These are phyloP conservation scores for Lavandula angustifolia DNA, from an alignment of 257 asterid species.

Conservation along the genomic window DNA sequence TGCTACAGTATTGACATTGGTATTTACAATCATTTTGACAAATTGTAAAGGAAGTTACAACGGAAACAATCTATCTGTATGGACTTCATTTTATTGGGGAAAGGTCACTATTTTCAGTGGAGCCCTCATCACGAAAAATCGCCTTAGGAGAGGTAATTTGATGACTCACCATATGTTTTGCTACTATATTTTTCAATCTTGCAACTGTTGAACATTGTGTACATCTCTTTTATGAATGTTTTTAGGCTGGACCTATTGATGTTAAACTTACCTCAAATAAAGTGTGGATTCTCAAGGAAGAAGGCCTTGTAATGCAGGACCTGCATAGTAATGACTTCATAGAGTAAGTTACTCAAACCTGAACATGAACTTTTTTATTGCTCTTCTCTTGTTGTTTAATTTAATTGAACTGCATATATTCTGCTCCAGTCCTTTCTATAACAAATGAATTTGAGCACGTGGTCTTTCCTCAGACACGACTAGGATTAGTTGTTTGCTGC, in stretches of 20 bases:
- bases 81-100: slow-evolving; percentile 62
- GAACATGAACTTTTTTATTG: neutral
- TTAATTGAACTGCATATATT: slow-evolving; percentile 1
- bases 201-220: slow-evolving; percentile 14
- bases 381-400: slow-evolving; percentile 12
- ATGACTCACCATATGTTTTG: slow-evolving; percentile 23
- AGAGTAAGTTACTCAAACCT: slow-evolving; percentile 51
- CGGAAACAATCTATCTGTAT: slow-evolving; percentile 51
- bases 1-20: slow-evolving; percentile 20
- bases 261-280: slow-evolving; percentile 62
- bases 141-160: slow-evolving; percentile 65
- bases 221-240: slow-evolving; percentile 33
- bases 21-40: slow-evolving; percentile 29
- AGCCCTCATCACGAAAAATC: slow-evolving; percentile 49
- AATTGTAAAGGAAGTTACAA: slow-evolving; percentile 55
- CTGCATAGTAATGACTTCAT: slow-evolving; percentile 41
- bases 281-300: slow-evolving; percentile 84
- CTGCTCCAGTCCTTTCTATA: slow-evolving; percentile 11
- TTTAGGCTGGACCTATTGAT: slow-evolving; percentile 71
- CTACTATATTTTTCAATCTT: slow-evolving; percentile 7
- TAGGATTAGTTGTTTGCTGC: slow-evolving; percentile 19
- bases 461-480: slow-evolving; percentile 21
- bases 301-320: slow-evolving; percentile 63
- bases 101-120: slow-evolving; percentile 51
- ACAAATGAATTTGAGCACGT: neutral